Conservation (phyloP, 441 rosid genomes). For the Capsella rubella region DNA sequence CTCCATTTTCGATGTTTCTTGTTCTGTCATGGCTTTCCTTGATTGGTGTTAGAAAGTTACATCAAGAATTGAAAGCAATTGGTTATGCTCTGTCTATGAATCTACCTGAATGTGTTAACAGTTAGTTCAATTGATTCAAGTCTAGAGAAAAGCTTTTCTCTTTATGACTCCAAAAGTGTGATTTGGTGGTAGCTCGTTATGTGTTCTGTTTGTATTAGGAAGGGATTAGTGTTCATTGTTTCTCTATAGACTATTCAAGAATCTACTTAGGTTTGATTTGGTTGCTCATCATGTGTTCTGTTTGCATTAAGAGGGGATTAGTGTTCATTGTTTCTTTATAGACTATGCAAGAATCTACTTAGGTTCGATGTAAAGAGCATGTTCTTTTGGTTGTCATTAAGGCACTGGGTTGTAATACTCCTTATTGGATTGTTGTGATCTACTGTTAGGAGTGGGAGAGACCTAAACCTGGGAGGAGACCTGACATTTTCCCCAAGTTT, state of each 20-base stretch:
- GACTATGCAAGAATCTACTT: neutral
- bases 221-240: neutral
- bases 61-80: no score
- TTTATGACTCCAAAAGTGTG: neutral
- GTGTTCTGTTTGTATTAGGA: slow-evolving; percentile 8
- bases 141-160: neutral
- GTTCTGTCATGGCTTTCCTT: neutral
- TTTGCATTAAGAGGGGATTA: slow-evolving; percentile 2
- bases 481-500: slow-evolving; percentile 87
- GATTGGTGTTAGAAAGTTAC: neutral
- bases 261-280: neutral
- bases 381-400: slow-evolving; percentile 5
- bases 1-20: neutral
- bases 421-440: neutral
- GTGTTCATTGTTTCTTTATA: neutral
- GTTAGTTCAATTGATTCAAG: neutral
- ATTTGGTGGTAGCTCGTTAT: neutral
- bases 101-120: neutral
- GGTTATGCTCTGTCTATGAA: slow-evolving; percentile 6
- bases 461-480: slow-evolving; percentile 89
- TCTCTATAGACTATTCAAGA: neutral
- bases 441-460: slow-evolving; percentile 77
- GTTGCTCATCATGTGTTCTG: neutral
- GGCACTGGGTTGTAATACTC: neutral
- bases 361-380: neutral